A percentile compares a stretch with the other conserved stretches of the same genome.
Evolutionary conservation across 768 basidiomycete genomes (phyloP).

Genomic region (Leucocoprinus birnbaumii): DNA sequence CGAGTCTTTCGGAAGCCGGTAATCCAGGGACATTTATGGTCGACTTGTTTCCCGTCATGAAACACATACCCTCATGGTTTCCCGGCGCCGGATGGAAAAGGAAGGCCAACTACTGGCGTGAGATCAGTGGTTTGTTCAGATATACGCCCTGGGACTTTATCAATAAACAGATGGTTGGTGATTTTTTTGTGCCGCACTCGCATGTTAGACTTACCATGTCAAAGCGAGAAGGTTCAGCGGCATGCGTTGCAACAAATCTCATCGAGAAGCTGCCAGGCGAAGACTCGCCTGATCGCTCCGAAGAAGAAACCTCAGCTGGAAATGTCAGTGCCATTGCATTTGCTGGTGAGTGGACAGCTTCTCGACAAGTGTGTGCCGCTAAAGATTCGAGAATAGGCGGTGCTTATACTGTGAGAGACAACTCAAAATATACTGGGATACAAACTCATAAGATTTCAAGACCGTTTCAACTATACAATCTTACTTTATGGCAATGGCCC

Average conservation of each 20-base stretch:
- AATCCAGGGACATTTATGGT: conserved; percentile 29
- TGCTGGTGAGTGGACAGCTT: background rate
- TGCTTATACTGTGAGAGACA: conserved; percentile 11
- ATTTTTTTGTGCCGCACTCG: background rate
- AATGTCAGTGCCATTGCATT: conserved; percentile 5
- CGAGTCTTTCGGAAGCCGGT: conserved; percentile 19
- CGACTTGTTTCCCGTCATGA: conserved; percentile 23
- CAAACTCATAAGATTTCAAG: background rate
- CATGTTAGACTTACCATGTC: background rate
- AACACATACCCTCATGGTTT: conserved; percentile 33
- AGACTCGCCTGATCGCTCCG: background rate
- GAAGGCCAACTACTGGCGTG: conserved; percentile 31
- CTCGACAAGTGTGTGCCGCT: background rate
- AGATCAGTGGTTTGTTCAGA: conserved; percentile 27
- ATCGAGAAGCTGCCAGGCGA: conserved; percentile 9
- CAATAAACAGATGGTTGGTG: conserved; percentile 5
- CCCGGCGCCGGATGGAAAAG: conserved; percentile 43
- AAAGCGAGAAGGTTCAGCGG: background rate
- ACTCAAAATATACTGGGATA: too few relatives aligned
- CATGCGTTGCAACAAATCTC: conserved; percentile 7
- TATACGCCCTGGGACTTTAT: conserved; percentile 36
- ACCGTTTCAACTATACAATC: conserved; percentile 15
- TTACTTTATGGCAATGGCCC: conserved; percentile 18
- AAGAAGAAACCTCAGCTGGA: conserved; percentile 3
- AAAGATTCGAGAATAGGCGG: conserved; percentile 8